Conservation (phyloP, 2,329 filamentous ascomycete genomes). For the Macrophomina pseudophaseolina region DNA sequence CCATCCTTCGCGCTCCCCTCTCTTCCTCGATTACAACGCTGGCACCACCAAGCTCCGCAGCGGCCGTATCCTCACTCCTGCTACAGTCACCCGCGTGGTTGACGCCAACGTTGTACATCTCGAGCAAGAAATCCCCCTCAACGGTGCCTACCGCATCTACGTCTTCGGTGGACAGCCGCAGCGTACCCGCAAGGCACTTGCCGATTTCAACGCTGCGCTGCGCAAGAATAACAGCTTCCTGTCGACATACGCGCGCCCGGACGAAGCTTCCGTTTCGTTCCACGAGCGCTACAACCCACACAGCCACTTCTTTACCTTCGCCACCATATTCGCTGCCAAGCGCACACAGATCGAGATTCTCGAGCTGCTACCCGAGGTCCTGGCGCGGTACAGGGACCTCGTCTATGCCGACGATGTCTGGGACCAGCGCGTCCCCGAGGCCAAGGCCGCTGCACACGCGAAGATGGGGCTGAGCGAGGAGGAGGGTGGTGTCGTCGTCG, state of each 20-base stretch:
- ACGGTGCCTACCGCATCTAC: constrained; percentile 86
- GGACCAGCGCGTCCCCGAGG: constrained; percentile 71
- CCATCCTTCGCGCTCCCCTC: constrained; percentile 72
- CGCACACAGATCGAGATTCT: constrained; percentile 75
- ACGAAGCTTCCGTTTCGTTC: constrained; percentile 60
- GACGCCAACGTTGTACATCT: constrained; percentile 90
- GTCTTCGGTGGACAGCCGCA: constrained; percentile 76
- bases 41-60: constrained; percentile 67
- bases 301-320: constrained; percentile 79
- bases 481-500: constrained; percentile 78
- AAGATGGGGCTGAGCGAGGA: constrained; percentile 83
- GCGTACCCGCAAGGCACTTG: constrained; percentile 65
- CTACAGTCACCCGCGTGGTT: constrained; percentile 82
- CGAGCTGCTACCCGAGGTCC: constrained; percentile 69
- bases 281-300: constrained; percentile 87
- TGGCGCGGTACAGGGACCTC: constrained; percentile 79
- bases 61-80: constrained; percentile 76
- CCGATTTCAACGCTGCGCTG: constrained; percentile 71
- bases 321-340: constrained; percentile 72
- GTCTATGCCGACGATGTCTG: constrained; percentile 85
- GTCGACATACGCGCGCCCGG: constrained; percentile 36
- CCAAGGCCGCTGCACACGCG: constrained; percentile 76
- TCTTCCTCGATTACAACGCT: constrained; percentile 66
- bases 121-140: constrained; percentile 87
- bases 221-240: constrained; percentile 74